These are phyloP conservation scores for Salvia splendens DNA, from an alignment of 257 asterid genomes.

Conservation along the genomic window DNA sequence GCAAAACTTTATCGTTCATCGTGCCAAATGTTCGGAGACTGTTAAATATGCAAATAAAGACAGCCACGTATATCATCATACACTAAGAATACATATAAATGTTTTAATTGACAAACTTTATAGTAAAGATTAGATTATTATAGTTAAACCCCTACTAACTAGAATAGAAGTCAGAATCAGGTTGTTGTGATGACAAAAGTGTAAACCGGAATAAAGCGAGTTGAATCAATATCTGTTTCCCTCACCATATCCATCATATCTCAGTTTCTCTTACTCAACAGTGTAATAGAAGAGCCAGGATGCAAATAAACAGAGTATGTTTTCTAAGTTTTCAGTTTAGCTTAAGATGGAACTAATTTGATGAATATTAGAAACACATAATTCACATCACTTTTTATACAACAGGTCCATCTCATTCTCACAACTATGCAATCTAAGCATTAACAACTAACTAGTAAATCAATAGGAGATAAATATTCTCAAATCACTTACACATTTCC, in stretches of 20 bases:
- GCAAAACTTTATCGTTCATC: conserved; percentile 41
- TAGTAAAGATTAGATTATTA: neutral
- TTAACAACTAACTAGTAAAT: neutral
- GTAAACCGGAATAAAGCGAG: neutral
- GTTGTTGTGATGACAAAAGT: conserved; percentile 4
- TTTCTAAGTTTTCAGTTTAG: neutral
- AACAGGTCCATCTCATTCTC: neutral
- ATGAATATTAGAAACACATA: conserved; percentile 8
- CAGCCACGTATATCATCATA: conserved; percentile 3
- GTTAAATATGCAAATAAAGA: conserved; percentile 5
- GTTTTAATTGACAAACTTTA: neutral
- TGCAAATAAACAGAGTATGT: neutral
- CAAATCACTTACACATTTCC: conserved; percentile 45
- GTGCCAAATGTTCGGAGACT: conserved; percentile 34
- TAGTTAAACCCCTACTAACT: neutral
- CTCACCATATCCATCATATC: conserved; percentile 12
- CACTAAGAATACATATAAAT: neutral
- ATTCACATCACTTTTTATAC: conserved; percentile 6
- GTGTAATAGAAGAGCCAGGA: neutral
- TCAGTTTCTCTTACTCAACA: neutral
- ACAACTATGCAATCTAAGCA: neutral
- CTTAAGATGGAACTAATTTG: conserved; percentile 4
- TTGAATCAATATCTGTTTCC: conserved; percentile 6
- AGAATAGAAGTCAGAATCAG: neutral
- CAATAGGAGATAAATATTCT: conserved; percentile 1